phyloP scores from a whole-genome alignment of 495 filamentous ascomycete species.

The Hypoxylon crocopeplum region DNA sequence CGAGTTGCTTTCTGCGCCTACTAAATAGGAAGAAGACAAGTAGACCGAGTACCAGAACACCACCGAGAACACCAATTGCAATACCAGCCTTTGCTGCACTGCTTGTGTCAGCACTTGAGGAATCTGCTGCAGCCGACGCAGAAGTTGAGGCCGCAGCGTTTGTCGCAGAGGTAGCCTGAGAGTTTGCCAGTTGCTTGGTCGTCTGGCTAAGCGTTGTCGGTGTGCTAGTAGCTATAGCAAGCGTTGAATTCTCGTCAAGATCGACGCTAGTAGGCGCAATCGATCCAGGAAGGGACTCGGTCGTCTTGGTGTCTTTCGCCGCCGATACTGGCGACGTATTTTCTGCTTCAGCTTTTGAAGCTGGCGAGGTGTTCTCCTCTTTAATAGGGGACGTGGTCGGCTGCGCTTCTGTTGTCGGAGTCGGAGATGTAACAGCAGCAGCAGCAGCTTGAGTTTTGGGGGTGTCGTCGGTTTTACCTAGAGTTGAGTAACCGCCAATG shows the following conservation, averaged over 20 bases:
- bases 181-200: slow-evolving; percentile 37
- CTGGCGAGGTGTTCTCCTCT: slow-evolving; percentile 9
- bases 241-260: slow-evolving; percentile 6
- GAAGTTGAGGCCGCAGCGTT: slow-evolving; percentile 33
- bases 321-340: background rate
- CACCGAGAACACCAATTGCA: slow-evolving; percentile 74
- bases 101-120: slow-evolving; percentile 51
- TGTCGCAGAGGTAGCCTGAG: slow-evolving; percentile 21
- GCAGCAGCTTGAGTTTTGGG: slow-evolving; percentile 14
- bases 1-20: slow-evolving; percentile 61
- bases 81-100: slow-evolving; percentile 82
- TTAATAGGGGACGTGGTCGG: slow-evolving; percentile 26
- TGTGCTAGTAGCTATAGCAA: slow-evolving; percentile 24
- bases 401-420: background rate
- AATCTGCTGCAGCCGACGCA: slow-evolving; percentile 36
- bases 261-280: slow-evolving; percentile 20
- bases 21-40: slow-evolving; percentile 73
- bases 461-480: slow-evolving; percentile 35
- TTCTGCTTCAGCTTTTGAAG: slow-evolving; percentile 17
- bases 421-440: background rate
- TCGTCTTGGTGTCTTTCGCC: background rate
- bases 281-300: slow-evolving; percentile 7
- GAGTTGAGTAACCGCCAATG: slow-evolving; percentile 62
- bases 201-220: slow-evolving; percentile 31
- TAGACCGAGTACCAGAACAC: slow-evolving; percentile 66